These are phyloP conservation scores for Metarhizium humberi DNA, from an alignment of 2,329 filamentous ascomycete species.

Conservation along the genomic window DNA sequence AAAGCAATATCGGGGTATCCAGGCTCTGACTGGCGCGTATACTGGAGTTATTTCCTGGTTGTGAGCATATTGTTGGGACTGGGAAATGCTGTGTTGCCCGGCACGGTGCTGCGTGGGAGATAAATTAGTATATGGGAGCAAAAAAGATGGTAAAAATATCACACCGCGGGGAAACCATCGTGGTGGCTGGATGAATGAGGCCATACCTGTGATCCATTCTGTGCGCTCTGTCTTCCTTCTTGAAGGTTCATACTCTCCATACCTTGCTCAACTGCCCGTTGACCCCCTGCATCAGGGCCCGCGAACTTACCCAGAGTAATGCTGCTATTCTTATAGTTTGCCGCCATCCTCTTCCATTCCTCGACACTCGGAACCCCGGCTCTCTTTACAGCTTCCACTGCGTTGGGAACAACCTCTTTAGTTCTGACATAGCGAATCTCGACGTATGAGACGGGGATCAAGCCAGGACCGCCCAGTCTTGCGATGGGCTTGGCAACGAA, in stretches of 20 bases:
- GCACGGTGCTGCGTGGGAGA: constrained; percentile 12
- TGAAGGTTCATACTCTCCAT: constrained; percentile 74
- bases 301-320: constrained; percentile 87
- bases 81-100: constrained; percentile 18
- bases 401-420: constrained; percentile 71
- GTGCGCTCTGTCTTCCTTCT: constrained; percentile 13
- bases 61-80: constrained; percentile 25
- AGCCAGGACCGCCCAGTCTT: constrained; percentile 82
- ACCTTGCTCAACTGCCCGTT: constrained; percentile 48
- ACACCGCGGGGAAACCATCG: not conserved
- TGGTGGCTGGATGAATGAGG: not conserved
- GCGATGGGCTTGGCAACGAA: constrained; percentile 99
- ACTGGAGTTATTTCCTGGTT: constrained; percentile 43
- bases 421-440: constrained; percentile 92
- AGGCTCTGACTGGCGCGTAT: constrained; percentile 70
- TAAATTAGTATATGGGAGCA: not conserved
- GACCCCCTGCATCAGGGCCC: constrained; percentile 31
- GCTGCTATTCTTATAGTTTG: constrained; percentile 98
- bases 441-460: constrained; percentile 95
- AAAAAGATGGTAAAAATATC: too few species aligned
- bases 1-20: constrained; percentile 88
- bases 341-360: constrained; percentile 99
- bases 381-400: constrained; percentile 73
- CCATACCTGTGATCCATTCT: constrained; percentile 19
- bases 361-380: constrained; percentile 92